Evolutionary conservation across 2,329 filamentous ascomycete genomes (phyloP).

Genomic region (Ceratocystis papillata): DNA sequence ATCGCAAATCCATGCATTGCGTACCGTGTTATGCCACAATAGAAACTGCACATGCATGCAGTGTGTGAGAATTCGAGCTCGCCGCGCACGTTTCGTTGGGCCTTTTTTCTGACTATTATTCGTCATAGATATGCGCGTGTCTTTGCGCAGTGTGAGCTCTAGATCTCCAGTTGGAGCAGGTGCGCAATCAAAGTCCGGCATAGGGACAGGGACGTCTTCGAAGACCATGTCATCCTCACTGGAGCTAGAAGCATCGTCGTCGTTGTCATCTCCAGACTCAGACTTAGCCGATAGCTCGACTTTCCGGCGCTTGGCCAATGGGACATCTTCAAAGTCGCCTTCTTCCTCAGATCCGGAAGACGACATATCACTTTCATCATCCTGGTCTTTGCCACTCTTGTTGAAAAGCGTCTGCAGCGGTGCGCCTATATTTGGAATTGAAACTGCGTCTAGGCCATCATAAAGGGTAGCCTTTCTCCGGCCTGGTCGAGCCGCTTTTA

Average conservation of each 20-base stretch:
- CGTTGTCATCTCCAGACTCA: slow-evolving; percentile 26
- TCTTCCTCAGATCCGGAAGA: slow-evolving; percentile 40
- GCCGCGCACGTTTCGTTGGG: slow-evolving; percentile 71
- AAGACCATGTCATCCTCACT: slow-evolving; percentile 55
- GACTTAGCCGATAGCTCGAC: not conserved
- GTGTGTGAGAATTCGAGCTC: slow-evolving; percentile 68
- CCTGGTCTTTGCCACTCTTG: slow-evolving; percentile 17
- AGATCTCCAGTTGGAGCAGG: slow-evolving; percentile 53
- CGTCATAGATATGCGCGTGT: slow-evolving; percentile 48
- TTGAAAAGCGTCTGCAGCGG: slow-evolving; percentile 34
- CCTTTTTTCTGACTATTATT: slow-evolving; percentile 66
- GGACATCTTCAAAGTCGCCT: slow-evolving; percentile 37
- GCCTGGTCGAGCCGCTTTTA: slow-evolving; percentile 25
- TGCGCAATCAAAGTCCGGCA: slow-evolving; percentile 34
- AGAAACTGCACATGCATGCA: slow-evolving; percentile 79
- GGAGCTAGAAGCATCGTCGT: slow-evolving; percentile 36
- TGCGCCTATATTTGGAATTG: slow-evolving; percentile 33
- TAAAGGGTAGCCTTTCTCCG: slow-evolving; percentile 48
- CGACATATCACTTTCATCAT: not conserved
- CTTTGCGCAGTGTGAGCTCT: slow-evolving; percentile 57
- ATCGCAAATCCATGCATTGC: slow-evolving; percentile 78
- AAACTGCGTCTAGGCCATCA: slow-evolving; percentile 47
- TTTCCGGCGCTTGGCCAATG: slow-evolving; percentile 33
- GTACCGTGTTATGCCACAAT: slow-evolving; percentile 78
- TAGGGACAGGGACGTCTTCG: slow-evolving; percentile 43